Base-by-base conservation (phyloP, 2,329 filamentous ascomycete species). In the Penicillium sp. region DNA sequence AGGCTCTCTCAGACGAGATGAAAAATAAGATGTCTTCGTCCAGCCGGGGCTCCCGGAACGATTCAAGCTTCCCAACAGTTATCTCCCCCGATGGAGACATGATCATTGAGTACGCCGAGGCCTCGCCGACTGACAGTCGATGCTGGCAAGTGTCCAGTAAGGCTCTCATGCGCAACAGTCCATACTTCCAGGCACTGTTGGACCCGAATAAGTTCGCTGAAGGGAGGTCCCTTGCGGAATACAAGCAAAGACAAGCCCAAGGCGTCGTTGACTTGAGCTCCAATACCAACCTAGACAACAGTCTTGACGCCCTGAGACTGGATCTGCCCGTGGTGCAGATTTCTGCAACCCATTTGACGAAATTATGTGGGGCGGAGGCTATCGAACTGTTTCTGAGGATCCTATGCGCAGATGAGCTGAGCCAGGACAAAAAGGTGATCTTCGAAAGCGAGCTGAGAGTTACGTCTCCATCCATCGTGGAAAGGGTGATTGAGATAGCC, bases 181-280 rank as follows among this genome's bases (percentile, higher is more conserved):
- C 62, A 4, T 74, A 73, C 35, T 73, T 73, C 41, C 50, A 60
- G 16, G 66, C 61, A 16, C 54, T 73, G 10, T 54, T 74, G 13
- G 69, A 73, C 28, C 65, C 68, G 2, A 54, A 62, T 11, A 73
- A 73, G 44, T 73, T 74, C 44, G 60, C 59, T 1, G 71, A 73
- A 49, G 70, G 71, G 5, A 61, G 60, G 39, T 40, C 56, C 3
- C 57, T 73, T 42, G 55, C 62, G 20, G 60, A 63, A 24, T 60
- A 65, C 24, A 57, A 64, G 50, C 38, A 57, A 50, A 43, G 38
- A 45, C 11, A 22, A 27, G 38, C 4, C 16, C 36, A 11, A 27
- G 14, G 6, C 27, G 24, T 5, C 26, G 35, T 4, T 11, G 9
- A 8, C 10, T 23, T 14, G 36, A 28, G 3, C 9, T 13, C 23